These are phyloP conservation scores for Neurospora sp. DNA, from an alignment of 495 filamentous ascomycete genomes.

Conservation along the genomic window DNA sequence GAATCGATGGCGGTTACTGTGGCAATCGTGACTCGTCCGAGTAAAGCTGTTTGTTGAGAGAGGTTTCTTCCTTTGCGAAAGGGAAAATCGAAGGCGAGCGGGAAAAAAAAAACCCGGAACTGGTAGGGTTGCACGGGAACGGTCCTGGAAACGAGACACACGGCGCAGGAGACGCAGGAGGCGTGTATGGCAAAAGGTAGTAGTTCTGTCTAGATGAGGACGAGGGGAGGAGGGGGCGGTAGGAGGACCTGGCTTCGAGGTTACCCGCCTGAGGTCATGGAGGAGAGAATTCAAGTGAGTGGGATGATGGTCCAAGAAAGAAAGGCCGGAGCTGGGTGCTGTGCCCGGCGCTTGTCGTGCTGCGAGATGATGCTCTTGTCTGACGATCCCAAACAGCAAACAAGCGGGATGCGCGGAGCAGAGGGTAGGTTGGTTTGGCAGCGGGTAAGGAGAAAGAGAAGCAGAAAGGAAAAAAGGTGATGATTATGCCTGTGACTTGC, in stretches of 20 bases:
- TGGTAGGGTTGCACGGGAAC: conserved; percentile 20
- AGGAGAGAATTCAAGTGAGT: neutral
- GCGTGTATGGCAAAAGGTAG: conserved; percentile 3
- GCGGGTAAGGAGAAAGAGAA: conserved; percentile 4
- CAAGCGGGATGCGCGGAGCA: neutral
- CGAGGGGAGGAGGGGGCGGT: conserved; percentile 17
- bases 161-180: conserved; percentile 29
- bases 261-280: conserved; percentile 23
- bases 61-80: conserved; percentile 1
- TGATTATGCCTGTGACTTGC: conserved; percentile 2
- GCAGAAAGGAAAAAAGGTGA: conserved; percentile 1
- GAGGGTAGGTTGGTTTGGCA: conserved; percentile 5
- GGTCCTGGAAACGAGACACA: conserved; percentile 16
- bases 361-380: conserved; percentile 8
- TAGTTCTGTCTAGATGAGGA: conserved; percentile 8
- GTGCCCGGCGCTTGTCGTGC: conserved; percentile 28
- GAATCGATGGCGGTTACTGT: neutral
- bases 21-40: conserved; percentile 11
- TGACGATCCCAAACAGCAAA: neutral
- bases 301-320: conserved; percentile 4
- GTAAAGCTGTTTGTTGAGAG: neutral
- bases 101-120: conserved; percentile 19
- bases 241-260: conserved; percentile 10
- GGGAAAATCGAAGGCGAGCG: conserved; percentile 11
- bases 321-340: conserved; percentile 1